Percentiles rank a stretch among this genome's conserved stretches.
Evolutionary conservation across 345 rosid genomes (phyloP).

Genomic region (Murraya paniculata): DNA sequence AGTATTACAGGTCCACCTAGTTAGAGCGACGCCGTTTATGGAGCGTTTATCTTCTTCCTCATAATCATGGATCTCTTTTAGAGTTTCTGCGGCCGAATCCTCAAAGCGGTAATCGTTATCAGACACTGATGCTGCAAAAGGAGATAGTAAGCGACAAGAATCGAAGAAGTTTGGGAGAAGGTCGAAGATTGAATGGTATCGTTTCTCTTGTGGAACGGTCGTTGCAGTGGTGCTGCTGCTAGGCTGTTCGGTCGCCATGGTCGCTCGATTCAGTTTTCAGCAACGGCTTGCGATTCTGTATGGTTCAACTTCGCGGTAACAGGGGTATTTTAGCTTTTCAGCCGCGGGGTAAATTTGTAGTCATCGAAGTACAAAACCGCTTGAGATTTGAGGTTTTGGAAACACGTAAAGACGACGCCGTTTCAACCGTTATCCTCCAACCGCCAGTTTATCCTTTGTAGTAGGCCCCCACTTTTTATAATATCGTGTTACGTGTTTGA

Average conservation of each 20-base stretch:
- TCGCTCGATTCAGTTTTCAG: background rate
- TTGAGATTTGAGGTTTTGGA: too few species aligned
- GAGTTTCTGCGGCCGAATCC: slow-evolving; percentile 22
- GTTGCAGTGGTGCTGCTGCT: slow-evolving; percentile 14
- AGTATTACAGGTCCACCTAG: slow-evolving; percentile 88
- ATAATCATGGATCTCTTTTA: slow-evolving; percentile 15
- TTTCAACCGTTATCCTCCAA: too few species aligned
- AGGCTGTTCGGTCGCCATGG: slow-evolving; percentile 33
- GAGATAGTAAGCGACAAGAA: slow-evolving; percentile 50
- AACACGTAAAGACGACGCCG: too few species aligned
- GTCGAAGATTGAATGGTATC: slow-evolving; percentile 64
- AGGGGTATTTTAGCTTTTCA: too few species aligned
- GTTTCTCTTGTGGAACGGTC: slow-evolving; percentile 21
- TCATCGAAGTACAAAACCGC: too few species aligned
- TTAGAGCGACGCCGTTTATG: slow-evolving; percentile 29
- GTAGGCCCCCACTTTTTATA: too few species aligned
- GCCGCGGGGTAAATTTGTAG: too few species aligned
- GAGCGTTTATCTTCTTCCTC: slow-evolving; percentile 33
- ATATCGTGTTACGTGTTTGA: too few species aligned
- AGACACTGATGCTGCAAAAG: slow-evolving; percentile 34
- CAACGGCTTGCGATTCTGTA: background rate
- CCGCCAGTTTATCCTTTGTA: too few species aligned
- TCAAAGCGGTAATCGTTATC: slow-evolving; percentile 23
- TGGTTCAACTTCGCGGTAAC: too few species aligned
- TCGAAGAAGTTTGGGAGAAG: slow-evolving; percentile 55